A percentile compares a stretch with the other conserved stretches of the same genome.
phyloP scores from a whole-genome alignment of 192 early-diverging fungal genomes.

The Coemansia sp. region DNA sequence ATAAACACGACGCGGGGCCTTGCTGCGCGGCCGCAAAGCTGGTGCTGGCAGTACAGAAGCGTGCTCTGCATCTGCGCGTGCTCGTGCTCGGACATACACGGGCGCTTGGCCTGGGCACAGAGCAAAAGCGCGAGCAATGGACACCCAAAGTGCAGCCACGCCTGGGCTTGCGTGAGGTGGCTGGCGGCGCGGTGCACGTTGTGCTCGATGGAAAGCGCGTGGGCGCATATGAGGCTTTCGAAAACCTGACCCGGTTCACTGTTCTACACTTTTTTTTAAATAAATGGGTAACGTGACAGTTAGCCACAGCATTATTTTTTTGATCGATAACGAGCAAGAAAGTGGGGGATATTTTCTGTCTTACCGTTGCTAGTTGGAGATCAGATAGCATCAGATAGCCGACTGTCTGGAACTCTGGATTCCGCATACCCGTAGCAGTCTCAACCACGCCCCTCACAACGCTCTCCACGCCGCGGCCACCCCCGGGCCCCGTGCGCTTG shows the following conservation, averaged over 20 bases:
- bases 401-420: slow-evolving; percentile 10
- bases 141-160: slow-evolving; percentile 18
- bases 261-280: neutral
- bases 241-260: slow-evolving; percentile 9
- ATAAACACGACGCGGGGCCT: neutral
- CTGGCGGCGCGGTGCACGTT: slow-evolving; percentile 13
- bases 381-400: slow-evolving; percentile 25
- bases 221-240: slow-evolving; percentile 9
- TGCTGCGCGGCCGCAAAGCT: slow-evolving; percentile 5
- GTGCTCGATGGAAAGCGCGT: slow-evolving; percentile 22
- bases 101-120: neutral
- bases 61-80: slow-evolving; percentile 1
- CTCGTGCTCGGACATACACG: slow-evolving; percentile 19
- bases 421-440: slow-evolving; percentile 17
- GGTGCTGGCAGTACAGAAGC: neutral
- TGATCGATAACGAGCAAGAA: no score
- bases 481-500: neutral
- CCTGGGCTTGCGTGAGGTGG: slow-evolving; percentile 17
- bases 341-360: no score
- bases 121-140: slow-evolving; percentile 13
- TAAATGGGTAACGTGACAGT: no score
- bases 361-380: slow-evolving; percentile 1
- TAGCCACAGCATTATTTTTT: no score
- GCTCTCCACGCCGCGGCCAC: neutral
- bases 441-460: slow-evolving; percentile 15